phyloP scores from a whole-genome alignment of 257 asterid species.

The Asclepias syriaca region DNA sequence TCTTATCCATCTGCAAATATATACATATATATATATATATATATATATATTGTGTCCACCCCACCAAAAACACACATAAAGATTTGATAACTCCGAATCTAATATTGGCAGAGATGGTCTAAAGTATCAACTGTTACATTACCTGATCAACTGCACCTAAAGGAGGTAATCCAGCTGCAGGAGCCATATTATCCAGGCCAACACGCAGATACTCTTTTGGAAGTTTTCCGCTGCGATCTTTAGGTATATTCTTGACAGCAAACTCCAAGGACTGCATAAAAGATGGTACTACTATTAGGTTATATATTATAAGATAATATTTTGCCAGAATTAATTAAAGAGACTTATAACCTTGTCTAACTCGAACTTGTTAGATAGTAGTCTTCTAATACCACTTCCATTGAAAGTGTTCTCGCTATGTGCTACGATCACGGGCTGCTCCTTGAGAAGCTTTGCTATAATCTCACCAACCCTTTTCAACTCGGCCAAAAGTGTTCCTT shows the following conservation, averaged over 20 bases:
- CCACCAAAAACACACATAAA: neutral
- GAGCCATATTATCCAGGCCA: slow-evolving; percentile 67
- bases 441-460: slow-evolving; percentile 57
- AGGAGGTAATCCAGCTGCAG: slow-evolving; percentile 86
- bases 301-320: too few species aligned
- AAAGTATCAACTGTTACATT: neutral
- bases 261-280: slow-evolving; percentile 51
- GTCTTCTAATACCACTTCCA: slow-evolving; percentile 73
- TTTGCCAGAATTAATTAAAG: too few species aligned
- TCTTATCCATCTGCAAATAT: slow-evolving; percentile 54
- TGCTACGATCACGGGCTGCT: slow-evolving; percentile 88
- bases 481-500: slow-evolving; percentile 52
- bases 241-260: slow-evolving; percentile 45
- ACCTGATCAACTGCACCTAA: slow-evolving; percentile 80
- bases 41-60: neutral
- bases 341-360: slow-evolving; percentile 56
- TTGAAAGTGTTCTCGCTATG: slow-evolving; percentile 79
- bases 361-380: slow-evolving; percentile 73
- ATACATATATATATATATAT: neutral
- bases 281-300: too few species aligned
- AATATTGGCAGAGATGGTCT: neutral
- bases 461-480: slow-evolving; percentile 51
- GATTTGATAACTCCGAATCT: neutral
- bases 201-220: slow-evolving; percentile 56
- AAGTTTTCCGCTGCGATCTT: slow-evolving; percentile 63